Evolutionary conservation across 495 filamentous ascomycete genomes (phyloP), one percentile per base, ranked within the genome.

Genomic region (Pyrenula aspistea): DNA sequence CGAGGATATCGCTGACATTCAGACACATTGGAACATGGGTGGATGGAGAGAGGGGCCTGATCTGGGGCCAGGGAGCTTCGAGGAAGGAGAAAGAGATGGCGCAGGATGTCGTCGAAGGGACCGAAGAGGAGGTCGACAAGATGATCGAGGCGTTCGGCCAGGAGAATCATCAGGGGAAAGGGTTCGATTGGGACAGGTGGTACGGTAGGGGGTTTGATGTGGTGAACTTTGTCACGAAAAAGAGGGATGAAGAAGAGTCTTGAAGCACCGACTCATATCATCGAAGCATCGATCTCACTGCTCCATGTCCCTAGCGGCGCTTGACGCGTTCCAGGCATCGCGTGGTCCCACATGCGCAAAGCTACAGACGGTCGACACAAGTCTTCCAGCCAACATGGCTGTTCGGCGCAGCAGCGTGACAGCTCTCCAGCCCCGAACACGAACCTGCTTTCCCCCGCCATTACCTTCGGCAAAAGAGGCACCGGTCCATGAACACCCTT

Each of bases 11-110:
- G 11, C 78, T 99, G 50, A 99, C 93, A 2, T 99, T 99, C 65
- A 80, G 93, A 10, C 77, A 83, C 48, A 96, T 99, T 60, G 89
- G 83, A 0, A 99, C 93, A 0, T 96, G 86, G 64, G 70, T 95
- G 10, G 70, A 85, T 57, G 70, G 76, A 8, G 75, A 81, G 20
- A 69, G 72, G 36, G 22, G 31, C 4, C 68, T 64, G 12, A 95
- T 99, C 59, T 97, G 91, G 90, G 93, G 93, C 24, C 91, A 96
- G 70, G 93, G 93, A 2, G 94, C 92, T 1, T 77, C 76, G 0
- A 65, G 71, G 11, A 97, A 96, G 69, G 71, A 68, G 0, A 71
- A 73, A 15, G 71, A 72, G 0, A 61, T 70, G 0, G 88, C 90
- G 2, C 67, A 71, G 10, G 62, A 68, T 0, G 84, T 95, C 2